phyloP scores from a whole-genome alignment of 1,139 yeast species.

The Eremothecium coryli region DNA sequence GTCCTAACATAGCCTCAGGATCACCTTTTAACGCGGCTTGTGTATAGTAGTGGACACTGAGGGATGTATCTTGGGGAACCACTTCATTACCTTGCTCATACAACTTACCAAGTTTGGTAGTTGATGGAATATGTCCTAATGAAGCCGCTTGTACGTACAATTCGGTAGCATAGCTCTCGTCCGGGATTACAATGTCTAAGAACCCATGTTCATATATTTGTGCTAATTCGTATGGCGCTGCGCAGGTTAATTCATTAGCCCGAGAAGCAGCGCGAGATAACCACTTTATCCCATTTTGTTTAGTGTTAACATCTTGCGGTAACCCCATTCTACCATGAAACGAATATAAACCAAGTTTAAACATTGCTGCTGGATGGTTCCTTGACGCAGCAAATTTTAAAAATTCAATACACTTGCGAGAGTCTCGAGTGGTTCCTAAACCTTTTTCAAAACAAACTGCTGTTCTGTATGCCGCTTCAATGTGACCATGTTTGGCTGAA shows the following conservation, averaged over 20 bases:
- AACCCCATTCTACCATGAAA: constrained; percentile 82
- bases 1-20: constrained; percentile 79
- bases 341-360: constrained; percentile 77
- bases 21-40: constrained; percentile 87
- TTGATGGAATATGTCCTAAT: constrained; percentile 73
- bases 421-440: constrained; percentile 82
- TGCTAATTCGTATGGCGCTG: constrained; percentile 90
- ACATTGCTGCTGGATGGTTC: constrained; percentile 94
- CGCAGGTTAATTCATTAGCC: constrained; percentile 77
- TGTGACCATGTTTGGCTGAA: constrained; percentile 90
- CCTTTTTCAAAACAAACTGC: constrained; percentile 92
- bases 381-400: constrained; percentile 81
- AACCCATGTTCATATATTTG: constrained; percentile 78
- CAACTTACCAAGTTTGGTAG: constrained; percentile 68
- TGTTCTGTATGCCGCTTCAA: constrained; percentile 84
- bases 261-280: constrained; percentile 74
- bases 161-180: constrained; percentile 75
- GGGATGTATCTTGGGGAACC: constrained; percentile 72
- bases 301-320: constrained; percentile 54
- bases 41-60: constrained; percentile 87
- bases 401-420: constrained; percentile 76
- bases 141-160: constrained; percentile 85
- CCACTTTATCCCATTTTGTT: constrained; percentile 90
- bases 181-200: constrained; percentile 77
- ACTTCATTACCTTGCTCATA: constrained; percentile 75